A percentile compares a stretch with the other conserved stretches of the same genome.
Evolutionary conservation across 768 basidiomycete genomes (phyloP).

Genomic region (Russula sp.): DNA sequence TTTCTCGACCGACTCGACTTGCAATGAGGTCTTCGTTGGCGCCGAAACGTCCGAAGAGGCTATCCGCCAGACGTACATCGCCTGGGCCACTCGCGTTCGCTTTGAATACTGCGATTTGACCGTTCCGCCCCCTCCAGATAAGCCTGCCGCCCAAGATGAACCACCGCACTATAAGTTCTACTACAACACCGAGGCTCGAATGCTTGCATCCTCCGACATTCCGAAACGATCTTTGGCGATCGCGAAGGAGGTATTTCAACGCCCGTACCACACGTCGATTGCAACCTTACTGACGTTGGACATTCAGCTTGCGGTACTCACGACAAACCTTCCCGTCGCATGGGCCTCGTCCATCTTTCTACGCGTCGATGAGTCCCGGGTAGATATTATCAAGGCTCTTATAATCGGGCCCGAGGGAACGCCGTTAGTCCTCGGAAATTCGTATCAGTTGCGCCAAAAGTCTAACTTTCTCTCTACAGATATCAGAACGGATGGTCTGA

Average conservation of each 20-base stretch:
- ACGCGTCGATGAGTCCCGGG: slow-evolving; percentile 85
- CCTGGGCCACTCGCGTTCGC: slow-evolving; percentile 76
- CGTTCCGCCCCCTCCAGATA: slow-evolving; percentile 32
- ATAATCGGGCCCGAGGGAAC: slow-evolving; percentile 93
- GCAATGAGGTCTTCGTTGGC: slow-evolving; percentile 37
- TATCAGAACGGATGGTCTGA: slow-evolving; percentile 88
- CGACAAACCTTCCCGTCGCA: slow-evolving; percentile 88
- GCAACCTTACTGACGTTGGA: background rate
- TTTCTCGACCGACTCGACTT: slow-evolving; percentile 40
- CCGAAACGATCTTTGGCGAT: slow-evolving; percentile 91
- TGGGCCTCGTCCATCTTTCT: slow-evolving; percentile 95
- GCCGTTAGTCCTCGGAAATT: slow-evolving; percentile 43
- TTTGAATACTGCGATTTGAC: slow-evolving; percentile 93
- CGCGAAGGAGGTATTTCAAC: slow-evolving; percentile 70
- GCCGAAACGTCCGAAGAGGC: slow-evolving; percentile 61
- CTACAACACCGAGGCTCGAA: slow-evolving; percentile 77
- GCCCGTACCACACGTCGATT: background rate
- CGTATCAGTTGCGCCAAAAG: slow-evolving; percentile 5
- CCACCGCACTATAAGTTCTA: slow-evolving; percentile 75
- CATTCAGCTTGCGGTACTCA: slow-evolving; percentile 81
- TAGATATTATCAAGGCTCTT: slow-evolving; percentile 88
- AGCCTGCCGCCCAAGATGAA: slow-evolving; percentile 42
- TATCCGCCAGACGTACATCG: slow-evolving; percentile 61
- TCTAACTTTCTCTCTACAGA: slow-evolving; percentile 33
- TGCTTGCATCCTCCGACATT: slow-evolving; percentile 78